Conservation (phyloP, 2,329 filamentous ascomycete species). For the Aspergillus udagawae region DNA sequence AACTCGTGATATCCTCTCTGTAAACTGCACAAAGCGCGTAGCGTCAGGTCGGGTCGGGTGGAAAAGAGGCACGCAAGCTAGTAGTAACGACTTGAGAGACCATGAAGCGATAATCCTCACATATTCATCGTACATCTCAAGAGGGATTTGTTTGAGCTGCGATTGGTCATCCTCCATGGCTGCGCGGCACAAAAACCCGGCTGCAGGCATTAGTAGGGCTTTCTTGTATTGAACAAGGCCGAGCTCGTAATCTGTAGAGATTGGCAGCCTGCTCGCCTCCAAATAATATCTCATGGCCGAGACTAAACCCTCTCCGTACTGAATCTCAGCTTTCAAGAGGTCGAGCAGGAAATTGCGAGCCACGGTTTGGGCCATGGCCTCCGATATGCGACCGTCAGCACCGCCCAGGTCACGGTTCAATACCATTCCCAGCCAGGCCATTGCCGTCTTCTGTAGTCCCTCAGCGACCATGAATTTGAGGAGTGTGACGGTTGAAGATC, state of each 20-base stretch:
- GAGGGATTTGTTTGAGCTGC: constrained; percentile 21
- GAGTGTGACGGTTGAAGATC: constrained; percentile 19
- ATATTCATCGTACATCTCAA: constrained; percentile 32
- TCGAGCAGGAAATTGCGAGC: constrained; percentile 27
- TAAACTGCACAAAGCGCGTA: constrained; percentile 26
- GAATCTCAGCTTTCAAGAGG: constrained; percentile 31
- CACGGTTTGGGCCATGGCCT: constrained; percentile 14
- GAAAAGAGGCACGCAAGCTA: constrained; percentile 30
- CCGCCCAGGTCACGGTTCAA: constrained; percentile 24
- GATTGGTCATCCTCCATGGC: constrained; percentile 22
- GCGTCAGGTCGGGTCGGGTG: constrained; percentile 36
- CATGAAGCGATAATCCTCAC: constrained; percentile 20
- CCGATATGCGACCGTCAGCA: constrained; percentile 19
- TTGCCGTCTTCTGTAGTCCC: constrained; percentile 29
- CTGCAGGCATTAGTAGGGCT: constrained; percentile 21
- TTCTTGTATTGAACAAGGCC: constrained; percentile 6
- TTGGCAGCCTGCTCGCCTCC: constrained; percentile 20
- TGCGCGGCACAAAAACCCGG: constrained; percentile 21
- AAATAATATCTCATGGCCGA: constrained; percentile 31
- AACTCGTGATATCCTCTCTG: constrained; percentile 18
- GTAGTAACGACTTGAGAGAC: constrained; percentile 21
- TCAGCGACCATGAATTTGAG: constrained; percentile 40
- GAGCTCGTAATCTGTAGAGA: constrained; percentile 7
- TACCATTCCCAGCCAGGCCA: constrained; percentile 35
- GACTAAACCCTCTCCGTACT: constrained; percentile 29